Evolutionary conservation across 2,329 filamentous ascomycete species (phyloP).

Genomic region (Dothistroma septosporum): DNA sequence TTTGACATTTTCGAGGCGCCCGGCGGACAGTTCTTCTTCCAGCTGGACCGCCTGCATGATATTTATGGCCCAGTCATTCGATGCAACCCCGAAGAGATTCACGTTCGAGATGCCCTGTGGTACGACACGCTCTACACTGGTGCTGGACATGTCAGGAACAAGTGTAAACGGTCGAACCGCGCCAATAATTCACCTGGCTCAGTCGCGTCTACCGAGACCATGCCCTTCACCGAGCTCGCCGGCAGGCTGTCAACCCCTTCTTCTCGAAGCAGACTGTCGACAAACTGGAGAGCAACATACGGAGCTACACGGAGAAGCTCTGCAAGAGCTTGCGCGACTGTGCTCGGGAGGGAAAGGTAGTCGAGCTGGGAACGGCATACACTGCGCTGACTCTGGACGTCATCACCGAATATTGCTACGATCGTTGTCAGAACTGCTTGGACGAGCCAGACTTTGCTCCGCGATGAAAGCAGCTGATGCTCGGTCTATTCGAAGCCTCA

Average conservation of each 20-base stretch:
- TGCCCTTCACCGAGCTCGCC: slow-evolving; percentile 4
- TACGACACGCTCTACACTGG: slow-evolving; percentile 6
- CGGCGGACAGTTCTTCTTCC: slow-evolving; percentile 5
- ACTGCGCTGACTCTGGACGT: slow-evolving; percentile 11
- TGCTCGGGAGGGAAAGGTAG: neutral
- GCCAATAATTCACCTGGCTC: slow-evolving; percentile 6
- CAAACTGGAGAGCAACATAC: slow-evolving; percentile 1
- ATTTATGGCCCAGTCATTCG: slow-evolving; percentile 13
- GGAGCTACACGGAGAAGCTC: slow-evolving; percentile 4
- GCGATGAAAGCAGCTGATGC: slow-evolving; percentile 9
- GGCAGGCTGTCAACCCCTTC: slow-evolving; percentile 8
- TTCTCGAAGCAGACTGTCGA: slow-evolving; percentile 8
- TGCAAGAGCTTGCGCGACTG: slow-evolving; percentile 1
- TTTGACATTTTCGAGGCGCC: slow-evolving; percentile 7
- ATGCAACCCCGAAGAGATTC: slow-evolving; percentile 8
- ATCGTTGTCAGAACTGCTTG: slow-evolving; percentile 4
- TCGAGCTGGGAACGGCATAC: slow-evolving; percentile 9
- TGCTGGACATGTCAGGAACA: slow-evolving; percentile 3
- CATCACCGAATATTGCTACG: slow-evolving; percentile 10
- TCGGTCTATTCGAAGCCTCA: slow-evolving; percentile 3
- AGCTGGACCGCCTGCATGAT: slow-evolving; percentile 7
- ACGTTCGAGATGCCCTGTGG: slow-evolving; percentile 9
- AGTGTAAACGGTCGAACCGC: slow-evolving; percentile 7
- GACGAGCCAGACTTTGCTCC: slow-evolving; percentile 3
- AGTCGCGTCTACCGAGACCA: slow-evolving; percentile 1